Evolutionary conservation across 306 rosid species (phyloP), one percentile per base, ranked within the genome.

Genomic region (Malus fusca): DNA sequence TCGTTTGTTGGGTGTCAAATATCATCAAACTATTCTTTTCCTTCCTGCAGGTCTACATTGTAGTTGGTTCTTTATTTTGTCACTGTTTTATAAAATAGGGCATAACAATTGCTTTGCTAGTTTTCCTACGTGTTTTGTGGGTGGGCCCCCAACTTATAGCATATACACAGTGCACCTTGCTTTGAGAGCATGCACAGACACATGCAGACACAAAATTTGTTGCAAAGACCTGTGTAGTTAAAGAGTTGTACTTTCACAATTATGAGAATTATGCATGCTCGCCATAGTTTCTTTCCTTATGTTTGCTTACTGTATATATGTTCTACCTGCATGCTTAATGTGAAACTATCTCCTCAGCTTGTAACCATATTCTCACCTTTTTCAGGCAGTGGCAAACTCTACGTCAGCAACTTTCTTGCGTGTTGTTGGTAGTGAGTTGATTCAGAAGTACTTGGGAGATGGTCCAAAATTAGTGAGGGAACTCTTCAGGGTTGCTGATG

Each of bases 381-480:
- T 79, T 78, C 87, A 95, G 99, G 99, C 99, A 5, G 99, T 95
- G 35, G 99, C 99, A 22, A 95, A 95, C 85, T 95, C 99, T 69
- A 95, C 99, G 46, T 95, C 99, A 46, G 99, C 99, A 44, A 95
- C 99, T 28, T 95, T 95, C 82, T 85, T 95, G 73, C 97, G 99
- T 71, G 99, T 95, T 77, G 99, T 95, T 85, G 99, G 99, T 46
- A 95, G 99, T 87, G 99, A 95, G 72, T 85, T 95, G 81, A 95
- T 95, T 56, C 99, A 95, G 72, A 95, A 92, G 75, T 95, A 95
- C 85, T 81, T 95, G 81, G 97, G 99, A 63, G 99, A 95, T 87
- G 99, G 99, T 74, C 99, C 99, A 43, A 95, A 92, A 78, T 88
- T 95, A 76, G 99, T 95, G 69, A 89, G 99, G 86, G 99, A 95